phyloP scores from a whole-genome alignment of 148 eudicot genomes.

The Fagopyrum esculentum region DNA sequence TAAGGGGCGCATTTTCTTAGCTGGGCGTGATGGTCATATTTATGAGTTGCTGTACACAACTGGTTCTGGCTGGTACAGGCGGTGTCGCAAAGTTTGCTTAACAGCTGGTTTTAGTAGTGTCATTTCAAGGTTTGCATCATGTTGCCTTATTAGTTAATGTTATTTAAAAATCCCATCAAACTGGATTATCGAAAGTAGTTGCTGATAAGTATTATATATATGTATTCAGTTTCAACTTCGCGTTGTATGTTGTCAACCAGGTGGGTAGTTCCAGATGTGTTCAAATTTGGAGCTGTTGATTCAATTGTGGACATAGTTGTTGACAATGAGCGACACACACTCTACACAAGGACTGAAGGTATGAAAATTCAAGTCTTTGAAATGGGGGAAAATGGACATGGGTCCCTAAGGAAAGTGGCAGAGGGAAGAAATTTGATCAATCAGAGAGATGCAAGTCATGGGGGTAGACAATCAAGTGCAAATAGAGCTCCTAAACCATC shows the following conservation, averaged over 20 bases:
- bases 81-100: conserved; percentile 93
- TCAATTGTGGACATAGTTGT: conserved; percentile 90
- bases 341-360: conserved; percentile 92
- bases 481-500: conserved; percentile 31
- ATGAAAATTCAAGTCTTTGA: conserved; percentile 89
- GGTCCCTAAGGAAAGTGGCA: conserved; percentile 82
- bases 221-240: neutral
- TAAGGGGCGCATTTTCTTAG: conserved; percentile 74
- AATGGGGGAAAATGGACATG: conserved; percentile 65
- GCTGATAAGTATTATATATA: neutral
- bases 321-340: conserved; percentile 82
- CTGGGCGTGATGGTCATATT: conserved; percentile 96
- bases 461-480: too few species aligned
- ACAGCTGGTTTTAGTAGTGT: conserved; percentile 83
- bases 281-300: conserved; percentile 94
- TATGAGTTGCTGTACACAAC: conserved; percentile 83
- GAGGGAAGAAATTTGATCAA: conserved; percentile 85
- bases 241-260: conserved; percentile 32
- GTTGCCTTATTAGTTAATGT: neutral
- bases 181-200: neutral
- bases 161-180: neutral
- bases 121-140: conserved; percentile 60
- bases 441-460: conserved; percentile 47
- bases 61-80: conserved; percentile 90
- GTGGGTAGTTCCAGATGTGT: conserved; percentile 96